Conservation (phyloP, 2,329 filamentous ascomycete species). For the Penicillium brevicompactum region DNA sequence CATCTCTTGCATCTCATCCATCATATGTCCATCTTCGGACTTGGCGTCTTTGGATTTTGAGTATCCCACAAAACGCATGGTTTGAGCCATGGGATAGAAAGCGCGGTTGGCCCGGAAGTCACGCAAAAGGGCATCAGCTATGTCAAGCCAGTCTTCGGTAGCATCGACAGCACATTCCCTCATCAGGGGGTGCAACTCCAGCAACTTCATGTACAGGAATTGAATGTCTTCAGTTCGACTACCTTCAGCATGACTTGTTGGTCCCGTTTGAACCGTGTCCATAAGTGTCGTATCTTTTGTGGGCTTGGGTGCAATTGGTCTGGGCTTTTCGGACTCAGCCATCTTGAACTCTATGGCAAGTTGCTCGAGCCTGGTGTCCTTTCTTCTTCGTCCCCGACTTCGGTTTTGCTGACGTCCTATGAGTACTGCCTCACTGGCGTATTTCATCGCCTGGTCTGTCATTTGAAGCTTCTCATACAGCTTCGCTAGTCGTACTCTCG, state of each 20-base stretch:
- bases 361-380: slow-evolving; percentile 42
- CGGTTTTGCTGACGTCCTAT: slow-evolving; percentile 53
- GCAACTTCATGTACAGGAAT: slow-evolving; percentile 48
- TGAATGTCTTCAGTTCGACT: slow-evolving; percentile 46
- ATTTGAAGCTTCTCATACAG: slow-evolving; percentile 77
- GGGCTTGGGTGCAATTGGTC: slow-evolving; percentile 23
- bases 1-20: slow-evolving; percentile 48
- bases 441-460: slow-evolving; percentile 74
- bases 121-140: slow-evolving; percentile 59
- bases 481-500: slow-evolving; percentile 76
- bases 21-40: slow-evolving; percentile 37
- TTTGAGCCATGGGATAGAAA: slow-evolving; percentile 59
- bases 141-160: slow-evolving; percentile 60
- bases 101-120: slow-evolving; percentile 63
- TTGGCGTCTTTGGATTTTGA: slow-evolving; percentile 42
- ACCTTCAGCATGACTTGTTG: slow-evolving; percentile 33
- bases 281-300: slow-evolving; percentile 15
- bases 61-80: slow-evolving; percentile 54
- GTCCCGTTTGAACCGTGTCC: slow-evolving; percentile 20
- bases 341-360: slow-evolving; percentile 42
- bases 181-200: slow-evolving; percentile 51
- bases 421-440: slow-evolving; percentile 73
- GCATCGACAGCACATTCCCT: slow-evolving; percentile 53
- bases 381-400: slow-evolving; percentile 32
- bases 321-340: slow-evolving; percentile 19